phyloP scores from a whole-genome alignment of 768 basidiomycete genomes.

The Scleroderma bovista region DNA sequence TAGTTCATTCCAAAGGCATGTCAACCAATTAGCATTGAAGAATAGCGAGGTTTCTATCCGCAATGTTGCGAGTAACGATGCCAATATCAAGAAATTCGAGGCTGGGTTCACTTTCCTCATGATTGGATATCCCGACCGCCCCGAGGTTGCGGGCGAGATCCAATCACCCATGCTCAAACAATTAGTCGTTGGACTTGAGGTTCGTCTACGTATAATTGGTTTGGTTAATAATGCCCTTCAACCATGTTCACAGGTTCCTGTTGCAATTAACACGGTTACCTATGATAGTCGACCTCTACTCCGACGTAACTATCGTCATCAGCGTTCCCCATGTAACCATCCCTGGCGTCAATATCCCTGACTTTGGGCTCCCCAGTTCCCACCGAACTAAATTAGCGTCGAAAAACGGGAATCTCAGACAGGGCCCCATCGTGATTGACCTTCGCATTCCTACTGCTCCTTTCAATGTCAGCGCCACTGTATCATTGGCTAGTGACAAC shows the following conservation, averaged over 20 bases:
- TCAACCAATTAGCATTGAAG: not conserved
- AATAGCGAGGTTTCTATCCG: not conserved
- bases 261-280: not conserved
- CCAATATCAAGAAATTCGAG: not conserved
- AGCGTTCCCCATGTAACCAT: not conserved
- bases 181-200: not conserved
- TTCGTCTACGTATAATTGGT: not conserved
- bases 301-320: not conserved
- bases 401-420: not conserved
- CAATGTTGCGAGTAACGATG: not conserved
- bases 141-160: not conserved
- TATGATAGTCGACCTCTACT: not conserved
- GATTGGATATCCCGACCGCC: not conserved
- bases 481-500: not conserved
- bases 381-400: not conserved
- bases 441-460: not conserved
- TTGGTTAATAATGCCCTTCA: not conserved
- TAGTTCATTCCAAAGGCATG: not conserved
- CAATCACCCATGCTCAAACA: not conserved
- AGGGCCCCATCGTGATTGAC: not conserved
- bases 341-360: not conserved
- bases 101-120: not conserved
- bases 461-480: not conserved
- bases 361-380: not conserved
- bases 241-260: not conserved